Evolutionary conservation across 2,329 filamentous ascomycete species (phyloP).

Genomic region (Alternaria rosae): DNA sequence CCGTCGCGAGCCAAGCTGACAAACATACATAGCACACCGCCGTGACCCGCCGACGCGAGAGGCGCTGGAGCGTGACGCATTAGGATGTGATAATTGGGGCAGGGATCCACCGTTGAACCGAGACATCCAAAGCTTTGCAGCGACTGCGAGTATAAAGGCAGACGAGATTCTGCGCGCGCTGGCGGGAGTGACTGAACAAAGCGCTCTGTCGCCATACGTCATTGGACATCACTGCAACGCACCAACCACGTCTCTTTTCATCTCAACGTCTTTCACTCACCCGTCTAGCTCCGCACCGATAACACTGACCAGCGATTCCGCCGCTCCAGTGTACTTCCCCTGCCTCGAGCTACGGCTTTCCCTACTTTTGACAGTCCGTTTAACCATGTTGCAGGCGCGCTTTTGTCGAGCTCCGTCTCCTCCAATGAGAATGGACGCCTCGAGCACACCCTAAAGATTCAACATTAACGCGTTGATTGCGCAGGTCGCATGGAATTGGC

Average conservation of each 20-base stretch:
- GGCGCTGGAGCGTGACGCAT: slow-evolving; percentile 8
- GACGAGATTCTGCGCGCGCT: not conserved
- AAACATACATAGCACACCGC: slow-evolving; percentile 16
- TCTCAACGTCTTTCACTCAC: slow-evolving; percentile 16
- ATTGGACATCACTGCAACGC: slow-evolving; percentile 16
- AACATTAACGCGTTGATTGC: slow-evolving; percentile 28
- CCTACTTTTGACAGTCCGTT: slow-evolving; percentile 38
- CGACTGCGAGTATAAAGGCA: slow-evolving; percentile 8
- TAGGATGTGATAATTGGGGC: slow-evolving; percentile 11
- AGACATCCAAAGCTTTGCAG: slow-evolving; percentile 19
- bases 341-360: slow-evolving; percentile 34
- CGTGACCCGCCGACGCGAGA: slow-evolving; percentile 22
- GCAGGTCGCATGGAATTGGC: slow-evolving; percentile 24
- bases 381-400: slow-evolving; percentile 46
- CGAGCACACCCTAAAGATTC: slow-evolving; percentile 31
- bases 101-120: slow-evolving; percentile 16
- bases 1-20: slow-evolving; percentile 10
- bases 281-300: slow-evolving; percentile 14
- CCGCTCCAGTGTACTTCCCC: slow-evolving; percentile 42
- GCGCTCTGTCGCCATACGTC: slow-evolving; percentile 25
- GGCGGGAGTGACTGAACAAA: not conserved
- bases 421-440: slow-evolving; percentile 43
- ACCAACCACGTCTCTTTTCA: slow-evolving; percentile 23
- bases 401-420: slow-evolving; percentile 29
- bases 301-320: slow-evolving; percentile 30